Base-by-base conservation (phyloP, 208 protist species). In the Sergeia podlipaevii region DNA sequence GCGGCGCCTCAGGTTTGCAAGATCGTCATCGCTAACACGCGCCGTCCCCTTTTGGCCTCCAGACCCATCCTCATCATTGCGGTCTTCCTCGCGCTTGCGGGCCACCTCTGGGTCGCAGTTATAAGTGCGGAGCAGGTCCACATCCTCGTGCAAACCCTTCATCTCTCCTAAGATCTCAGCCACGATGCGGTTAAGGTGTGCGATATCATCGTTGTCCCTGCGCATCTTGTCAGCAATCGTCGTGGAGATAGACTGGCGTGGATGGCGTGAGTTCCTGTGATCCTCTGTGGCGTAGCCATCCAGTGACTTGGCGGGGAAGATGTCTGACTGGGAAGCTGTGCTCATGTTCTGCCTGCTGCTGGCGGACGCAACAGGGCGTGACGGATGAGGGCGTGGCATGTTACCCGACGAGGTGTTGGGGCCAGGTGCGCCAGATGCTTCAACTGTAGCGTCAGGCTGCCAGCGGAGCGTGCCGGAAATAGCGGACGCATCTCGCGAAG, bases 141-240 rank as follows among this genome's bases (percentile, higher is more conserved):
- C 65, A 43, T 91, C 80, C 3, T 64, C 66, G 52, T 94, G 82
- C 26, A 94, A 61, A 6, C 26, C 67, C 72, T 84, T 84, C 80
- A 94, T 89, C 62, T 91, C 77, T 1, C 57, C 78, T 27, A 94
- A 59, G 29, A 91, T 94, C 63, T 94, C 86, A n/a, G 86, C 86
- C 48, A 94, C 86, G n/a, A 94, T 78, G 39, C 86, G 86, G 70
- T 94, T 94, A 46, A 94, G 66, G 58, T 90, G 76, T 6, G 70
- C 79, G 58, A 94, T 94, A 55, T 89, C 82, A 1, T 77, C 69
- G 13, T 72, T 73, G 58, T 94, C 86, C 27, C 74, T 56, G 17
- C 51, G 52, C 13, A 94, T 54, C 27, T 76, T 80, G 20, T 89
- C 78, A 29, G 70, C 78, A 6, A 85, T 50, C n/a, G n/a, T n/a